Evolutionary conservation across 441 rosid genomes (phyloP).

Genomic region (Isatis lusitanica): DNA sequence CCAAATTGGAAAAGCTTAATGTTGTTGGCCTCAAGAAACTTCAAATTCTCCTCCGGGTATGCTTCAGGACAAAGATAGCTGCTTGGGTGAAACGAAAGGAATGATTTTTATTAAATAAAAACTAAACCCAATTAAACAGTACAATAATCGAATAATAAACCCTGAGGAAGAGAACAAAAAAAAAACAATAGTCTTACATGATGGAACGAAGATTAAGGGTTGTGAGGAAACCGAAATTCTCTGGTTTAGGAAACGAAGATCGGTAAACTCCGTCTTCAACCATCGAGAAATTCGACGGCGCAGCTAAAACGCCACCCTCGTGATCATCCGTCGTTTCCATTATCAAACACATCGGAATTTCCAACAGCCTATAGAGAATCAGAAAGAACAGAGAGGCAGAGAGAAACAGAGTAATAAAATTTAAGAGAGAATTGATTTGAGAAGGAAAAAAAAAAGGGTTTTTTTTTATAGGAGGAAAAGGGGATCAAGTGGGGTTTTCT

Average conservation of each 20-base stretch:
- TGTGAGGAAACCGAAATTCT: constrained; percentile 62
- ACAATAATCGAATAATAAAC: background rate
- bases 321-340: constrained; percentile 25
- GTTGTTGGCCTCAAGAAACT: constrained; percentile 57
- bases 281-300: constrained; percentile 79
- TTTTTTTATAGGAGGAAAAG: background rate
- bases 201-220: constrained; percentile 77
- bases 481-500: constrained; percentile 31
- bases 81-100: constrained; percentile 22
- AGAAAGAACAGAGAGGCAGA: background rate
- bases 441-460: background rate
- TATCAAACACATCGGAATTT: constrained; percentile 39
- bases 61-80: constrained; percentile 89
- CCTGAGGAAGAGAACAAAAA: background rate
- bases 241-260: constrained; percentile 63
- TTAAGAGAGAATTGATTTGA: background rate
- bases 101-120: background rate
- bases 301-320: constrained; percentile 34
- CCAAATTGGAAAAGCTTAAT: constrained; percentile 80
- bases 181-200: constrained; percentile 46
- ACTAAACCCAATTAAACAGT: background rate
- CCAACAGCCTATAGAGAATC: background rate
- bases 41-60: constrained; percentile 72
- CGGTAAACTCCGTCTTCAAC: constrained; percentile 82
- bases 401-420: constrained; percentile 10